phyloP scores from a whole-genome alignment of 2,329 filamentous ascomycete genomes.

The Sporothrix inflata region DNA sequence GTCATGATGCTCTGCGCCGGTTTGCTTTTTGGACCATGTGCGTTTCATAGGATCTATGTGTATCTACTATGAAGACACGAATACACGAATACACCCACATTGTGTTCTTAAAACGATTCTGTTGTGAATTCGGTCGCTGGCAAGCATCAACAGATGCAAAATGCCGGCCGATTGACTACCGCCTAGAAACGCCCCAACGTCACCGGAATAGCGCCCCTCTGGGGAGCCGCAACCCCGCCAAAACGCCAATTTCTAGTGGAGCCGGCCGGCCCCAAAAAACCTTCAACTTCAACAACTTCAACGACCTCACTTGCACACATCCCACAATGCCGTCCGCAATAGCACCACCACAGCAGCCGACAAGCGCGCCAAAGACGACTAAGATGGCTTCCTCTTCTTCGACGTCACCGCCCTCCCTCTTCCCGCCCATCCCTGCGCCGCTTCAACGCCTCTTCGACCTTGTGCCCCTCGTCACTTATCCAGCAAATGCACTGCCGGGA shows the following conservation, averaged over 20 bases:
- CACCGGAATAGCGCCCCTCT: not conserved
- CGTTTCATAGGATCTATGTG: not conserved
- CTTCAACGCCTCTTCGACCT: slow-evolving; percentile 81
- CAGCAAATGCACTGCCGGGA: slow-evolving; percentile 72
- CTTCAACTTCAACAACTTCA: not conserved
- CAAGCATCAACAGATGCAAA: not conserved
- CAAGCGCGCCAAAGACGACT: not conserved
- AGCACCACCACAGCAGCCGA: slow-evolving; percentile 4
- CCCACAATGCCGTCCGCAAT: not conserved
- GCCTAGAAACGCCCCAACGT: not conserved
- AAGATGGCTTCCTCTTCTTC: slow-evolving; percentile 6
- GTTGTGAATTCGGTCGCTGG: not conserved
- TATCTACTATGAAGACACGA: not conserved
- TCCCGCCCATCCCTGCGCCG: slow-evolving; percentile 64
- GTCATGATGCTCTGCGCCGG: not conserved
- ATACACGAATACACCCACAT: too few species aligned
- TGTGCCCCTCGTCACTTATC: slow-evolving; percentile 79
- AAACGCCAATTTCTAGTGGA: slow-evolving; percentile 16
- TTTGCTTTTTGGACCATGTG: not conserved
- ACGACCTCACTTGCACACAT: not conserved
- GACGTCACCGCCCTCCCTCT: slow-evolving; percentile 40
- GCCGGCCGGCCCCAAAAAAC: not conserved
- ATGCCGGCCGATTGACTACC: not conserved
- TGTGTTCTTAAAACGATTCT: not conserved
- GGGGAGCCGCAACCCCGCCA: slow-evolving; percentile 6